A percentile compares a stretch with the other conserved stretches of the same genome.
Conservation (phyloP, 139 green algal species). For the Trebouxia sp. region DNA sequence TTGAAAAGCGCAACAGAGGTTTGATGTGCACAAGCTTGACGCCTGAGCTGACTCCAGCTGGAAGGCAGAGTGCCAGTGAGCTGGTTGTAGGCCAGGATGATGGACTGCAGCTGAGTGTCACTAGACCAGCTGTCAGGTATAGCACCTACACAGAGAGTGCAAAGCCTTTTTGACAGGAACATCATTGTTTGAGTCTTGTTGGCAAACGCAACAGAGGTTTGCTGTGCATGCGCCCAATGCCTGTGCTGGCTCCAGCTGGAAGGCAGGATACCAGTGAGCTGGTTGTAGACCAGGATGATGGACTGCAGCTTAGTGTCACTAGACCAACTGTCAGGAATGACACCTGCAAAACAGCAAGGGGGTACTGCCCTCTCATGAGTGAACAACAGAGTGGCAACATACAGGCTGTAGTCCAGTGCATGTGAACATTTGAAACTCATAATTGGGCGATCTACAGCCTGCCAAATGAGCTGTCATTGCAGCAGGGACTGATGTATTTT, state of each 20-base stretch:
- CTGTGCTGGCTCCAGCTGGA: background rate
- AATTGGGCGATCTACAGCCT: too few species aligned
- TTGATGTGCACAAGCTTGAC: background rate
- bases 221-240: background rate
- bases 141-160: background rate
- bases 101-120: background rate
- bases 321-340: background rate
- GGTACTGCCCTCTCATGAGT: too few species aligned
- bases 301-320: background rate
- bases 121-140: background rate
- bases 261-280: constrained; percentile 5
- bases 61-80: background rate
- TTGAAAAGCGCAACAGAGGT: too few species aligned
- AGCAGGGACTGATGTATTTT: too few species aligned
- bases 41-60: constrained; percentile 9
- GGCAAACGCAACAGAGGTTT: too few species aligned
- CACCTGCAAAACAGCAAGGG: too few species aligned
- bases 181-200: background rate
- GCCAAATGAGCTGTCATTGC: too few species aligned
- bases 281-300: background rate
- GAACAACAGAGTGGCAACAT: too few species aligned
- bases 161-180: background rate
- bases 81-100: background rate
- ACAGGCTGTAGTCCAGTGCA: too few species aligned
- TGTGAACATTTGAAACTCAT: too few species aligned